Evolutionary conservation across 1,284 basidiomycete genomes (phyloP).

Genomic region (Albatrellus sp.): DNA sequence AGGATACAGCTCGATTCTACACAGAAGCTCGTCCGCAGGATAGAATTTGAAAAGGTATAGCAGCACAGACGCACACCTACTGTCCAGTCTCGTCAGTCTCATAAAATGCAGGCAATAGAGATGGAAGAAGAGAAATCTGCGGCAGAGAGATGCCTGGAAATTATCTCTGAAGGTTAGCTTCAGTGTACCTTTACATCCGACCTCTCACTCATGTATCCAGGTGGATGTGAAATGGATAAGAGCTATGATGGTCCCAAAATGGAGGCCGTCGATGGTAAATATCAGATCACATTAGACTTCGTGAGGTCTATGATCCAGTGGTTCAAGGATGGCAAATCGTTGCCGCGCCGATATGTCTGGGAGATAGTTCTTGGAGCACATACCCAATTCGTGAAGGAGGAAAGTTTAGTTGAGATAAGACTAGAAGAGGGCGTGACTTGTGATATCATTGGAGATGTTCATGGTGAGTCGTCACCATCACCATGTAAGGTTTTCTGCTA

Average conservation of each 20-base stretch:
- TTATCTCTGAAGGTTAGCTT: conserved; percentile 63
- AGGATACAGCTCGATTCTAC: conserved; percentile 78
- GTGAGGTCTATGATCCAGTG: conserved; percentile 79
- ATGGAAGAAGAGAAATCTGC: conserved; percentile 77
- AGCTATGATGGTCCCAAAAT: conserved; percentile 61
- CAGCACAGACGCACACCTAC: not conserved
- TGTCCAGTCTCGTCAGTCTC: not conserved
- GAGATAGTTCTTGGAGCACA: conserved; percentile 90
- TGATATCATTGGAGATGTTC: conserved; percentile 89
- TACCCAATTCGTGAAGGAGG: conserved; percentile 64
- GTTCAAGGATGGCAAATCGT: conserved; percentile 85
- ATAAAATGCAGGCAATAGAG: conserved; percentile 62
- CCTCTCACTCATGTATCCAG: conserved; percentile 20
- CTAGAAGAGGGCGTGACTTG: conserved; percentile 72
- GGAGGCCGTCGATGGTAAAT: conserved; percentile 43
- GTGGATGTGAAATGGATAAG: conserved; percentile 61
- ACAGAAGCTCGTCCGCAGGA: conserved; percentile 78
- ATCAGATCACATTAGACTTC: conserved; percentile 67
- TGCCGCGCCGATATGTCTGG: conserved; percentile 86
- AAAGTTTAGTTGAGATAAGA: conserved; percentile 71
- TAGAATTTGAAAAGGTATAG: conserved; percentile 80
- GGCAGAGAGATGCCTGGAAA: conserved; percentile 59
- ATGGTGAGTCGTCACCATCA: conserved; percentile 38
- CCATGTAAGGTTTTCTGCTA: not conserved
- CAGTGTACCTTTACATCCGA: not conserved